These are phyloP conservation scores for Piper longum DNA, from an alignment of 164 flowering plant genomes.

Conservation along the genomic window DNA sequence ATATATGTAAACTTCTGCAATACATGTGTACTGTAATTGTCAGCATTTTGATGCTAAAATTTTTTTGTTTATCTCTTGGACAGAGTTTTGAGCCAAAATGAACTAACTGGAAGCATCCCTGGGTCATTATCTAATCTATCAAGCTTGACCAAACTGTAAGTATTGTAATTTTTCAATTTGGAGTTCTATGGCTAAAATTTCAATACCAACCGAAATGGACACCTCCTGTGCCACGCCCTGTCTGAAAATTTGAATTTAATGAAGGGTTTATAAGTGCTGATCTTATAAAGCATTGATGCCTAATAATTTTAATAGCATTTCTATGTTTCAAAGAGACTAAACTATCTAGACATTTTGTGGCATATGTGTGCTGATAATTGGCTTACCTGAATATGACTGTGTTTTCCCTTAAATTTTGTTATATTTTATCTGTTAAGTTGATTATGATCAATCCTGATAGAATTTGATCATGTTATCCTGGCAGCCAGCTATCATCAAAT, in stretches of 20 bases:
- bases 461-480: constrained; percentile 7
- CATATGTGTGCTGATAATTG: background rate
- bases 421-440: background rate
- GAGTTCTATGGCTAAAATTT: background rate
- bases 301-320: background rate
- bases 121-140: constrained; percentile 44
- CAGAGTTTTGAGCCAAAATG: constrained; percentile 81
- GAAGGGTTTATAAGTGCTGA: background rate
- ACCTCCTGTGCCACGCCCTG: too few species aligned
- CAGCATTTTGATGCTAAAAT: background rate
- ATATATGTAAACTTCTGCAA: background rate
- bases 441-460: background rate
- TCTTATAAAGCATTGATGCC: background rate
- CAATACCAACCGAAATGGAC: too few species aligned
- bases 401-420: background rate
- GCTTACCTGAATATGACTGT: background rate
- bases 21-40: background rate
- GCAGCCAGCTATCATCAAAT: constrained; percentile 75
- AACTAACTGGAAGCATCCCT: constrained; percentile 66
- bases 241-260: too few species aligned
- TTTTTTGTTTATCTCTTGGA: constrained; percentile 6
- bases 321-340: too few species aligned
- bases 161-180: constrained; percentile 6
- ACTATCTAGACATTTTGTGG: too few species aligned
- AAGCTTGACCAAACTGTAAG: constrained; percentile 55